Percentiles rank a stretch among this genome's conserved stretches.
Evolutionary conservation across 1,284 basidiomycete genomes (phyloP).

Genomic region (Trichosporon sp.): DNA sequence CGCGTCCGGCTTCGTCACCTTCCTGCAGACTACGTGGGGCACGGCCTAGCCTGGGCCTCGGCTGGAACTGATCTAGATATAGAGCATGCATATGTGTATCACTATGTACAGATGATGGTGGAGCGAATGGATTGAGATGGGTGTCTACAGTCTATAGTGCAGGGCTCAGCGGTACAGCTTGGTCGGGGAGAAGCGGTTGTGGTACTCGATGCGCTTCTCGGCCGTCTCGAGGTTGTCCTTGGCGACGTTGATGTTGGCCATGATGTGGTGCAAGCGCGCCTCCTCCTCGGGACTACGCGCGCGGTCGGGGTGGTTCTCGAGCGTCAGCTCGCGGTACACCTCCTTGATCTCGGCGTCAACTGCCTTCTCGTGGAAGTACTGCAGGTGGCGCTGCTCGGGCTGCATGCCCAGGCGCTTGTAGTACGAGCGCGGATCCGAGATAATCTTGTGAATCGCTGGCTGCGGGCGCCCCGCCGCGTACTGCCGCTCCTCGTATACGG

Average conservation of each 20-base stretch:
- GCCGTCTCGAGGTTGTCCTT: conserved; percentile 15
- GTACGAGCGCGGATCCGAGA: conserved; percentile 14
- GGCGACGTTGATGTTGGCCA: conserved; percentile 16
- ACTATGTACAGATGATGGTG: background rate
- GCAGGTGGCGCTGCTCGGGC: conserved; percentile 8
- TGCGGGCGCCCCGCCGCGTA: background rate
- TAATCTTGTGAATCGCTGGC: background rate
- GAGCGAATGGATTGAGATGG: background rate
- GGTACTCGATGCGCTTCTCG: conserved; percentile 4
- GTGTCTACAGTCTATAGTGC: background rate
- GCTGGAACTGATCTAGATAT: background rate
- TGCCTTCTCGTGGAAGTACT: background rate
- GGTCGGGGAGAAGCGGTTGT: background rate
- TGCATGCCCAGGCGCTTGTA: conserved; percentile 16
- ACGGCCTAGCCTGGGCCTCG: conserved; percentile 14
- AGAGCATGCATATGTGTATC: conserved; percentile 6
- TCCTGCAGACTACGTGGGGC: conserved; percentile 62
- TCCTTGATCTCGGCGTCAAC: conserved; percentile 12
- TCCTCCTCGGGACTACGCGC: background rate
- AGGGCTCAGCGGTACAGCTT: background rate
- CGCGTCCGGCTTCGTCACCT: conserved; percentile 67
- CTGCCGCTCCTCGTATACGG: background rate
- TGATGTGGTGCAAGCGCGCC: background rate
- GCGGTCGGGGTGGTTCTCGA: conserved; percentile 16
- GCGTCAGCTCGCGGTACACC: conserved; percentile 2